Percentiles rank a stretch among this genome's conserved stretches.
Conservation (phyloP, 257 asterid genomes). For the Cruciata laevipes region DNA sequence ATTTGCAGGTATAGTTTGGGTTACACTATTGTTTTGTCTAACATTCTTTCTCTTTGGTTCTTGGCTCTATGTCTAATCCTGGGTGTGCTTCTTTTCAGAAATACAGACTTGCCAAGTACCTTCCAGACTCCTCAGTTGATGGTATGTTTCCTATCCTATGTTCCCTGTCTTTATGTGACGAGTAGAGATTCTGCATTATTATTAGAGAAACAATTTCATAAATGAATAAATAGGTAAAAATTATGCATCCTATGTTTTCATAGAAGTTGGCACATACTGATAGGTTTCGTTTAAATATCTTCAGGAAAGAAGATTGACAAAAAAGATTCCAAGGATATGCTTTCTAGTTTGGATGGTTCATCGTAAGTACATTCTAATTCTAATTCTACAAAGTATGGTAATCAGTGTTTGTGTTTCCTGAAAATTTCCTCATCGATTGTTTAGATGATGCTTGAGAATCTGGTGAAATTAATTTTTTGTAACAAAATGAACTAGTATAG, state of each 20-base stretch:
- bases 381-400: constrained; percentile 6
- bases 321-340: constrained; percentile 76
- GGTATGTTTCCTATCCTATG: constrained; percentile 51
- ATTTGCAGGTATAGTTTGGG: constrained; percentile 65
- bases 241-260: background rate
- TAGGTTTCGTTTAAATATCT: constrained; percentile 18
- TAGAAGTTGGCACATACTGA: constrained; percentile 13
- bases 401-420: constrained; percentile 1
- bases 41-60: constrained; percentile 5
- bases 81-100: constrained; percentile 45
- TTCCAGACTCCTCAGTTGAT: constrained; percentile 90
- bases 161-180: constrained; percentile 5
- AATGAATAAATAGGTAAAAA: background rate
- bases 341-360: constrained; percentile 76
- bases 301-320: constrained; percentile 75
- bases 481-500: background rate
- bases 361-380: constrained; percentile 56
- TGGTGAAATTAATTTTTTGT: background rate
- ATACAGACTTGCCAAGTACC: constrained; percentile 97
- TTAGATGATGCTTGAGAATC: background rate
- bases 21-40: constrained; percentile 6
- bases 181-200: background rate
- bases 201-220: background rate
- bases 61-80: constrained; percentile 19
- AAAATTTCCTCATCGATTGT: background rate